Evolutionary conservation across 257 asterid species (phyloP).

Genomic region (Forsythia suspensa): DNA sequence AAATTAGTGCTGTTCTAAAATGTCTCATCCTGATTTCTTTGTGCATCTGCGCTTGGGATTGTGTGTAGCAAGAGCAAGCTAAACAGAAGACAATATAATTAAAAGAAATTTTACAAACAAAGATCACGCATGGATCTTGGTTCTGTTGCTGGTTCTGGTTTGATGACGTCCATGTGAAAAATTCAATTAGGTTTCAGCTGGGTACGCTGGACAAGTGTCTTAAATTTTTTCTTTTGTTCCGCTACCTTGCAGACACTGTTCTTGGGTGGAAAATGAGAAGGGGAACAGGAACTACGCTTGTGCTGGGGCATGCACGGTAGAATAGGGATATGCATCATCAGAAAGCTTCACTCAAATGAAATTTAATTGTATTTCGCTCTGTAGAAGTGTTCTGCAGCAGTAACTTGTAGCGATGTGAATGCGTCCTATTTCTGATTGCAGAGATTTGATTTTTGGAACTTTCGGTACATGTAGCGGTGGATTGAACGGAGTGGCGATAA

Average conservation of each 20-base stretch:
- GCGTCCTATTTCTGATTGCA: neutral
- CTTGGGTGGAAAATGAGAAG: neutral
- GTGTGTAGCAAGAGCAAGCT: no score
- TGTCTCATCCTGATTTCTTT: no score
- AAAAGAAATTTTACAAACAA: no score
- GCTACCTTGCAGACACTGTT: neutral
- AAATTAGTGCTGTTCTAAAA: no score
- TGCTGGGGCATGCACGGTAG: neutral
- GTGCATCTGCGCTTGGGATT: no score
- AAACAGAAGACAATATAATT: no score
- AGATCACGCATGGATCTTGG: no score
- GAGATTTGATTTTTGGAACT: neutral
- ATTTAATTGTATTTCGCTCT: neutral
- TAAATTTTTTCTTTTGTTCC: neutral
- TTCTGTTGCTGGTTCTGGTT: neutral
- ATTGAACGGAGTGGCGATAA: neutral
- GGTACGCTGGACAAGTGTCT: neutral
- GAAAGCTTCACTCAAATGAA: neutral
- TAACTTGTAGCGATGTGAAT: neutral
- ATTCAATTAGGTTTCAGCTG: neutral
- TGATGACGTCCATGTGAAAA: neutral
- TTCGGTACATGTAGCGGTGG: neutral
- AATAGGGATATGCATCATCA: neutral
- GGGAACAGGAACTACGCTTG: neutral
- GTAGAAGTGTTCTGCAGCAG: neutral